phyloP scores from a whole-genome alignment of 306 rosid species.

The Urtica urens region DNA sequence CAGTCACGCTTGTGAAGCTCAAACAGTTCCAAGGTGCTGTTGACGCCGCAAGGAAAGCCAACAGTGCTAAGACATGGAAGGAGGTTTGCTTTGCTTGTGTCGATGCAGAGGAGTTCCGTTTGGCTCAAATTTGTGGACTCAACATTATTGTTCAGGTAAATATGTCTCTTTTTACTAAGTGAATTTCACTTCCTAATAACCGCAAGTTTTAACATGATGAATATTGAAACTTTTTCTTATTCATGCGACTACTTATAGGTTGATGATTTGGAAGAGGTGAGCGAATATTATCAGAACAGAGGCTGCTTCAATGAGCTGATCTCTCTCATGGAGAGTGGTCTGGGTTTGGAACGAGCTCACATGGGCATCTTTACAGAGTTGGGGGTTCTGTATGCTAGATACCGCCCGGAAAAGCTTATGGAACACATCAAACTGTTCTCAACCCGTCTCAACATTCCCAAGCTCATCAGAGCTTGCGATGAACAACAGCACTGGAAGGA shows the following conservation, averaged over 20 bases:
- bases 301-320: constrained; percentile 96
- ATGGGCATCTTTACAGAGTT: constrained; percentile 99
- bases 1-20: constrained; percentile 84
- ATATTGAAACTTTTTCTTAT: neutral
- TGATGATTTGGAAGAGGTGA: constrained; percentile 98
- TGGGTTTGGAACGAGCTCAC: constrained; percentile 96
- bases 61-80: constrained; percentile 98
- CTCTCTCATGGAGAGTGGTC: constrained; percentile 98
- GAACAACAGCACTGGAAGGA: constrained; percentile 99
- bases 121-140: constrained; percentile 98
- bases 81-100: constrained; percentile 99
- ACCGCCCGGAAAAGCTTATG: constrained; percentile 97
- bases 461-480: constrained; percentile 96
- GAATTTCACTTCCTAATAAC: constrained; percentile 8
- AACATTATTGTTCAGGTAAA: constrained; percentile 89
- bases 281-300: constrained; percentile 96
- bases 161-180: constrained; percentile 2
- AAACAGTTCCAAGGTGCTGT: constrained; percentile 97
- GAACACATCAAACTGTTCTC: constrained; percentile 95
- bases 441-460: constrained; percentile 91
- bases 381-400: constrained; percentile 98
- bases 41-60: constrained; percentile 99
- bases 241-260: constrained; percentile 36
- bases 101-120: constrained; percentile 98
- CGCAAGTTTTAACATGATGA: neutral